Evolutionary conservation across 805 yeast genomes (phyloP).

Genomic region (Zygoascus flipseniorum): DNA sequence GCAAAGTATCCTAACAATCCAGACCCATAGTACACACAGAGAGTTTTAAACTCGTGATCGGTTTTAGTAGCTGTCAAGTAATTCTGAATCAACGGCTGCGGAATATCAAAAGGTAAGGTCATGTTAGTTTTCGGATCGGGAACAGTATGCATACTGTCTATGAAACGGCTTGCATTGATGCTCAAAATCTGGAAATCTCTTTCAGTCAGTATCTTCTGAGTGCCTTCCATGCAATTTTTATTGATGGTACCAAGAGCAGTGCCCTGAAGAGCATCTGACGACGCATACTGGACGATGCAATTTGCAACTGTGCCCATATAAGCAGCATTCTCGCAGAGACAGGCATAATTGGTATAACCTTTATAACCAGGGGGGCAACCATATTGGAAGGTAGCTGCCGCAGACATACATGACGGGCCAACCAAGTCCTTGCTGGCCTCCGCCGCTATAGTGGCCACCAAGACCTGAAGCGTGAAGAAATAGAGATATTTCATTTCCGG

Average conservation of each 20-base stretch:
- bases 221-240: neutral
- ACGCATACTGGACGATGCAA: neutral
- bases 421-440: neutral
- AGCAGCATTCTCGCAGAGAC: neutral
- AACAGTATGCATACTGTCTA: neutral
- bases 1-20: conserved; percentile 5
- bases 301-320: neutral
- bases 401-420: conserved; percentile 5
- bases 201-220: neutral
- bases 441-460: neutral
- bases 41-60: neutral
- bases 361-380: conserved; percentile 3
- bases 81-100: neutral
- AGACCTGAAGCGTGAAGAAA: neutral
- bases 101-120: conserved; percentile 5
- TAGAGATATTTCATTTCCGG: neutral
- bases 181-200: conserved; percentile 6
- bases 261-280: neutral
- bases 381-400: conserved; percentile 4
- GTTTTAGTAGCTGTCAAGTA: neutral
- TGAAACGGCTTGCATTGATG: conserved; percentile 7
- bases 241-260: neutral
- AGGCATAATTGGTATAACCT: conserved; percentile 1
- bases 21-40: neutral
- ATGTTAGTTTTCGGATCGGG: neutral